These are phyloP conservation scores for Nematocida major DNA, from an alignment of 371 early-diverging fungal species.

Conservation along the genomic window DNA sequence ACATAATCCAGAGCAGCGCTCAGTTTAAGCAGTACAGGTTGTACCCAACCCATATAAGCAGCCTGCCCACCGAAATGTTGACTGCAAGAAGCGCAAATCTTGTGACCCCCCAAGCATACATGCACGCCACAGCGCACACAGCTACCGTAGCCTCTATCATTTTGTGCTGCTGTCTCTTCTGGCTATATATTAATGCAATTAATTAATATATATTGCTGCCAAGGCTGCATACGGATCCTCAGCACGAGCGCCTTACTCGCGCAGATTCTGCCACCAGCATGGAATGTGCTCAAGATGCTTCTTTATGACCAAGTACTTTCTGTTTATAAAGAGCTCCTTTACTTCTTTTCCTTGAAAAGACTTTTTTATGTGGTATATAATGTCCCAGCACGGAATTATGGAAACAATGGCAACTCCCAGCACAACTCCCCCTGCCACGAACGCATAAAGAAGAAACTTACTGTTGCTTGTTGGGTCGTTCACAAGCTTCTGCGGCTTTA, in stretches of 20 bases:
- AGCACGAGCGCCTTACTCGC: too few species aligned
- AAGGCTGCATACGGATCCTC: too few species aligned
- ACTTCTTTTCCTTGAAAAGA: too few species aligned
- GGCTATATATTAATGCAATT: neutral
- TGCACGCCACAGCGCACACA: neutral
- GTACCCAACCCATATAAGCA: slow-evolving; percentile 36
- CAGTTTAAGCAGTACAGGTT: slow-evolving; percentile 46
- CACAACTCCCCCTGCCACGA: neutral
- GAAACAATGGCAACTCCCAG: neutral
- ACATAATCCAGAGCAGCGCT: too few species aligned
- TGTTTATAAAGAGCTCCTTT: too few species aligned
- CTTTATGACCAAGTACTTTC: too few species aligned
- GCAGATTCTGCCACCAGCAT: too few species aligned
- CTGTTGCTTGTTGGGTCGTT: neutral
- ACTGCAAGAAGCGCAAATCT: neutral
- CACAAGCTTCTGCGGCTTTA: neutral
- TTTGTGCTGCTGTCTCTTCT: neutral
- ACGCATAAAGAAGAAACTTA: neutral
- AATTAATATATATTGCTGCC: too few species aligned
- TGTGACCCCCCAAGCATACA: neutral
- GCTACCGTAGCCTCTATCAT: neutral
- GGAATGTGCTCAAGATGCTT: too few species aligned
- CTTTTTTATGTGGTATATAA: neutral
- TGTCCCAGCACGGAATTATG: neutral
- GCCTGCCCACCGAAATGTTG: slow-evolving; percentile 9